Evolutionary conservation across 345 rosid genomes (phyloP).

Genomic region (Corchorus capsularis): DNA sequence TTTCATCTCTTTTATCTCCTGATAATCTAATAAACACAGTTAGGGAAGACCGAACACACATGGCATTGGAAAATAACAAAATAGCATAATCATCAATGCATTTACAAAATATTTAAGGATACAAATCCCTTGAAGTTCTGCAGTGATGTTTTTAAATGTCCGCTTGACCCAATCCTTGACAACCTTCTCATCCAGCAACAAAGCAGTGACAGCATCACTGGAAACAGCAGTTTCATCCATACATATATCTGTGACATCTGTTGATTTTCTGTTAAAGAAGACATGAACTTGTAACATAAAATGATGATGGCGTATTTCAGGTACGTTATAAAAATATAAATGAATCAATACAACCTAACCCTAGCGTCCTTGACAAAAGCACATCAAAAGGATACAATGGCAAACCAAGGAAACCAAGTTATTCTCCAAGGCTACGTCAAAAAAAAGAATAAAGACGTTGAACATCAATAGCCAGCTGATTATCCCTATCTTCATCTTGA

Average conservation of each 20-base stretch:
- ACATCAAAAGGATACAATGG: slow-evolving; percentile 76
- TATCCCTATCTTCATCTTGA: slow-evolving; percentile 62
- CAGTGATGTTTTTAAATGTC: slow-evolving; percentile 56
- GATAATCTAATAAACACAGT: slow-evolving; percentile 57
- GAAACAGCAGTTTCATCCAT: slow-evolving; percentile 99
- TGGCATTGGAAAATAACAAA: background rate
- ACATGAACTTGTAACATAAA: slow-evolving; percentile 17
- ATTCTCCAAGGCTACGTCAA: slow-evolving; percentile 88
- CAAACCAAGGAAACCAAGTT: slow-evolving; percentile 81
- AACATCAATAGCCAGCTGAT: slow-evolving; percentile 66
- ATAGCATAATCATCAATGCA: slow-evolving; percentile 17
- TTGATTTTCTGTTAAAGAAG: slow-evolving; percentile 54
- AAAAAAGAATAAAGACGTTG: slow-evolving; percentile 80
- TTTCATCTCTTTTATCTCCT: slow-evolving; percentile 62
- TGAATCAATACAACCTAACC: background rate
- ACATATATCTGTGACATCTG: slow-evolving; percentile 93
- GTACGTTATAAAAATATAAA: slow-evolving; percentile 6
- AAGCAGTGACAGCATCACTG: slow-evolving; percentile 88
- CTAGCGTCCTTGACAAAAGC: background rate
- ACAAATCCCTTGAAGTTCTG: slow-evolving; percentile 76
- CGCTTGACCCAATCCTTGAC: slow-evolving; percentile 98
- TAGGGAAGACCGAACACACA: slow-evolving; percentile 34
- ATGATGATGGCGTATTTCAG: background rate
- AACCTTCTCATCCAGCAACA: slow-evolving; percentile 98
- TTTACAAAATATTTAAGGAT: slow-evolving; percentile 51